A percentile compares a stretch with the other conserved stretches of the same genome.
phyloP scores from a whole-genome alignment of 352 stramenopile genomes.

The Globisporangium orthogonon region DNA sequence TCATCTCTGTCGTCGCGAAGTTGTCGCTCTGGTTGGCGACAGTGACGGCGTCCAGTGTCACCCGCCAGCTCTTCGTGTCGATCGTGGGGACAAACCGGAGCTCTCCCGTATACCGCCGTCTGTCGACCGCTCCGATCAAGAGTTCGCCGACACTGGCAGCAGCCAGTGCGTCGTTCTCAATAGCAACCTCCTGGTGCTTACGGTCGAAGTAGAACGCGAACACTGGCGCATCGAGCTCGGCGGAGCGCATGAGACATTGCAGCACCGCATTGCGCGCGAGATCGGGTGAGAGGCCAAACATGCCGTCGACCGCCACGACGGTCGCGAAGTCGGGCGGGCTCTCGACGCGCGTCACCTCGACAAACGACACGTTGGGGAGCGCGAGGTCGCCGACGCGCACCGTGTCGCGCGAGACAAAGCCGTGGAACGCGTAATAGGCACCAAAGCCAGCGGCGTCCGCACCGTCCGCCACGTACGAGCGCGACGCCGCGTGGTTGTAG shows the following conservation, averaged over 20 bases:
- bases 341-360: conserved; percentile 1
- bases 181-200: no score
- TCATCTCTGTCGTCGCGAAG: background rate
- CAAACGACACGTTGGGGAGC: conserved; percentile 4
- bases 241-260: background rate
- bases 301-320: background rate
- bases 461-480: conserved; percentile 4
- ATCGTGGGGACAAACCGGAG: background rate
- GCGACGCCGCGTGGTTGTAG: conserved; percentile 6
- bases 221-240: conserved; percentile 1
- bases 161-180: no score
- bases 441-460: background rate
- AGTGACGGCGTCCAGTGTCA: background rate
- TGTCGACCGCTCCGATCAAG: no score
- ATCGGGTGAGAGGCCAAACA: conserved; percentile 1
- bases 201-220: no score
- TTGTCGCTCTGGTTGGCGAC: background rate
- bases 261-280: background rate
- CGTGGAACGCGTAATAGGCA: background rate
- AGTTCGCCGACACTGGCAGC: no score
- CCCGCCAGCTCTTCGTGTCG: background rate
- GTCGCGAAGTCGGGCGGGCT: background rate
- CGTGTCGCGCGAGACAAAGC: conserved; percentile 4
- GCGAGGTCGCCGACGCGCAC: background rate
- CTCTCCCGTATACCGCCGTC: no score